Base-by-base conservation (phyloP, 2,329 filamentous ascomycete genomes). In the Rhynchosporium secalis region DNA sequence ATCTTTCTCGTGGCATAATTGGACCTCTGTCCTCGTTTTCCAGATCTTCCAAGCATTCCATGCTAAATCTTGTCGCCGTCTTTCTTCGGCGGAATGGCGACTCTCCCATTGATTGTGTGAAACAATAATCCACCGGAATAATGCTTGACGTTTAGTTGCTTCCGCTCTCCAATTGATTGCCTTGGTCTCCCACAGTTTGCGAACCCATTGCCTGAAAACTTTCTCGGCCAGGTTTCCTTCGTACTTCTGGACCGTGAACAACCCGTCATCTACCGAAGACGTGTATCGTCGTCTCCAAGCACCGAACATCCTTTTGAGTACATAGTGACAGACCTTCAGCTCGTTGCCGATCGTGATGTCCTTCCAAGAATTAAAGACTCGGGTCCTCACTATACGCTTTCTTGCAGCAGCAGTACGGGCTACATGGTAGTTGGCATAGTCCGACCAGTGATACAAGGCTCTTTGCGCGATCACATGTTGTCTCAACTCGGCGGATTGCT, bases 291-390 rank as follows among this genome's bases (percentile, higher is more conserved):
- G 58, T 61, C 63, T 72, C 73, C 85, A 88, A n/a, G 76, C 69
- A 5, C 72, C 71, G 55, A 88, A 78, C 57, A 84, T 86, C 62
- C 81, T 85, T 52, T 75, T 78, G 7, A 84, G 68, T 20, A 81
- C 76, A 61, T 86, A 80, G 40, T 81, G 75, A 48, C 80, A 78
- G 10, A 78, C 76, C 67, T 81, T 81, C 47, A 80, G 70, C 60
- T 74, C 72, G 54, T 71, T 74, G 13, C 69, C 68, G 52, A 67
- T 67, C 10, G 86, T 88, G 60, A 90, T 84, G 62, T 85, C 81
- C 31, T 83, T 80, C 89, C 89, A 92, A 7, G 85, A 85, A 62
- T 83, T 84, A 74, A 91, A 91, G 64, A 86, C 87, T 60, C 84
- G 83, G 12, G 83, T 85, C 60, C 87, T 81, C 59, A 95, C 77